phyloP scores from a whole-genome alignment of 805 yeast species.

The Yarrowia osloensis region DNA sequence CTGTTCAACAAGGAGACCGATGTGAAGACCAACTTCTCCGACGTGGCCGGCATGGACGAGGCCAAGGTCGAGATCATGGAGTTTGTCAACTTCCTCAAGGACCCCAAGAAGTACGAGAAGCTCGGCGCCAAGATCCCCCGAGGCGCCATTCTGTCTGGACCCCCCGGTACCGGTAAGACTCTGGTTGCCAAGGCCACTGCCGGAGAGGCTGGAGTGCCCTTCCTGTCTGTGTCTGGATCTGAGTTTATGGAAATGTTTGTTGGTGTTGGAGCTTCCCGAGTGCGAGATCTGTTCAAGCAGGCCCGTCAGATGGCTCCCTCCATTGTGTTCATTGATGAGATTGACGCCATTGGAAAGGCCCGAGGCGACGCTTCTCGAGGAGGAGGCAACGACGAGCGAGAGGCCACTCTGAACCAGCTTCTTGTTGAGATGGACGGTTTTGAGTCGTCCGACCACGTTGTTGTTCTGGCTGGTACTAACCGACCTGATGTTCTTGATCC shows the following conservation, averaged over 20 bases:
- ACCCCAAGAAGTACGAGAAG: constrained; percentile 85
- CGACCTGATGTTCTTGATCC: constrained; percentile 90
- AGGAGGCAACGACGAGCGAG: constrained; percentile 95
- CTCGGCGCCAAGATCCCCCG: constrained; percentile 97
- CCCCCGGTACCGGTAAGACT: constrained; percentile 99
- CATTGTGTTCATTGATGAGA: constrained; percentile 96
- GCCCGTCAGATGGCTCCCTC: constrained; percentile 95
- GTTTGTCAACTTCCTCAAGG: constrained; percentile 88
- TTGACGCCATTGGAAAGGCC: constrained; percentile 98
- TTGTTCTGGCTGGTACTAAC: constrained; percentile 96
- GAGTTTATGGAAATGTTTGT: constrained; percentile 99
- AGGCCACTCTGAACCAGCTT: constrained; percentile 91
- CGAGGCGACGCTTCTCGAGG: constrained; percentile 66
- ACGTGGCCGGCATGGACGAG: constrained; percentile 97
- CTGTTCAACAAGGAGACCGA: constrained; percentile 89
- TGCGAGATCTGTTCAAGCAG: constrained; percentile 87
- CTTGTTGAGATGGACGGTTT: constrained; percentile 99
- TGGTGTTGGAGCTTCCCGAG: constrained; percentile 98
- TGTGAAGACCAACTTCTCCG: constrained; percentile 82
- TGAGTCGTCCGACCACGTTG: constrained; percentile 85
- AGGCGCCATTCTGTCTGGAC: constrained; percentile 96
- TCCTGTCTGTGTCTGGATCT: constrained; percentile 92
- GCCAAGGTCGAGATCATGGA: constrained; percentile 98
- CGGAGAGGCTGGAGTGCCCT: constrained; percentile 98
- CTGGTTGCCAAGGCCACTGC: constrained; percentile 97